Conservation (phyloP, 306 rosid genomes). For the Pyrus betulifolia region DNA sequence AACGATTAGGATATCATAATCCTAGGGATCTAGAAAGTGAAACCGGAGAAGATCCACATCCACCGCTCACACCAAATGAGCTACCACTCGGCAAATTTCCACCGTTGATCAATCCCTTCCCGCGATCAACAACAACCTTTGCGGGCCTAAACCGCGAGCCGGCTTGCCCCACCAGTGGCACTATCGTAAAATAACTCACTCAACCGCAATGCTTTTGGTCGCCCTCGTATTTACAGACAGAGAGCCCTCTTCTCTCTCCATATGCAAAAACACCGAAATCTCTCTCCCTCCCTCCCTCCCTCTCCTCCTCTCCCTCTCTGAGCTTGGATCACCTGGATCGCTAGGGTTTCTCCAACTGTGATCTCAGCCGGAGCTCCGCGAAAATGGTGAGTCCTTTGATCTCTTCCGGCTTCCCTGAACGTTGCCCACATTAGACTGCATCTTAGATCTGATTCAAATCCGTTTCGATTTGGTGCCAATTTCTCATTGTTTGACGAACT, state of each 20-base stretch:
- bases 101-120: conserved; percentile 1
- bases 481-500: conserved; percentile 6
- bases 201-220: conserved; percentile 33
- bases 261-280: background rate
- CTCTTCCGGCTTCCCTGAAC: conserved; percentile 12
- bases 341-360: conserved; percentile 25
- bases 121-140: background rate
- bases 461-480: conserved; percentile 36
- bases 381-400: conserved; percentile 65
- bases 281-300: background rate
- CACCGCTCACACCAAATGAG: background rate
- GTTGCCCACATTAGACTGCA: conserved; percentile 13
- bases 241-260: background rate
- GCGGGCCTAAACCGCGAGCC: background rate
- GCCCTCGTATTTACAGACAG: conserved; percentile 18
- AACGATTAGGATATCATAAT: too few species aligned
- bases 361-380: conserved; percentile 35
- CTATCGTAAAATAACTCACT: conserved; percentile 34
- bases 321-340: conserved; percentile 38
- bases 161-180: conserved; percentile 32
- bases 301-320: conserved; percentile 15
- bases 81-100: background rate
- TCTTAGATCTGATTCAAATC: conserved; percentile 60
- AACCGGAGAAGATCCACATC: too few species aligned
- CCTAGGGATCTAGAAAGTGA: too few species aligned